Evolutionary conservation across 2,329 filamentous ascomycete genomes (phyloP).

Genomic region (Xylaria arbuscula): DNA sequence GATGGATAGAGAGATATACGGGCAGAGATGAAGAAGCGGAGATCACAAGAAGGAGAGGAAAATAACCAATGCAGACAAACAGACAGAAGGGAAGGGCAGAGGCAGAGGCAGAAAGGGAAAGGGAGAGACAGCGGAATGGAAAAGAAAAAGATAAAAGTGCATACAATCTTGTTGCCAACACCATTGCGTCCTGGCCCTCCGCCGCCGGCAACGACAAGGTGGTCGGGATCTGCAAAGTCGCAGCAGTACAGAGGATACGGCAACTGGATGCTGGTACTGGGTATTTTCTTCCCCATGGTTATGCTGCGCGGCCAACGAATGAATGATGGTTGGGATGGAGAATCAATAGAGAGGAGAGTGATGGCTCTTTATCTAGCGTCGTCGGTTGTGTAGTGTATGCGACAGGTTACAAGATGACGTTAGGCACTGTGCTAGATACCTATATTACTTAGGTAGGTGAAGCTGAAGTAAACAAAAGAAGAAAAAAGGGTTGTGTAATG

Average conservation of each 20-base stretch:
- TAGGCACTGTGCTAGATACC: not conserved
- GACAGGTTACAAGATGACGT: not conserved
- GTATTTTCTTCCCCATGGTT: constrained; percentile 52
- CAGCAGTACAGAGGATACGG: constrained; percentile 88
- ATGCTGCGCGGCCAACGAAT: constrained; percentile 9
- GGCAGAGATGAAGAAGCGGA: not conserved
- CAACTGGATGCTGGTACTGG: constrained; percentile 72
- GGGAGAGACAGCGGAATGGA: not conserved
- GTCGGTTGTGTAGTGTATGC: not conserved
- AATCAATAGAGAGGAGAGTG: constrained; percentile 22
- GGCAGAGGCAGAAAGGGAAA: not conserved
- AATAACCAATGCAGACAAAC: not conserved
- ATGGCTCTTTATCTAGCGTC: constrained; percentile 13
- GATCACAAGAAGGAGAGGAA: not conserved
- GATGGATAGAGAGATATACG: not conserved
- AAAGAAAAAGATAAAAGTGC: constrained; percentile 45
- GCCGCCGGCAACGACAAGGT: constrained; percentile 85
- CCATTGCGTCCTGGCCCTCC: constrained; percentile 85
- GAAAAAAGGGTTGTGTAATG: too few species aligned
- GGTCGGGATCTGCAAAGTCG: constrained; percentile 83
- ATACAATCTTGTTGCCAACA: constrained; percentile 86
- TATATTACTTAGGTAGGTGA: not conserved
- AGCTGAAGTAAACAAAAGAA: not conserved
- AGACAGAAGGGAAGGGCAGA: not conserved
- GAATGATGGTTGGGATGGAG: constrained; percentile 19